phyloP scores from a whole-genome alignment of 805 yeast genomes.

The Candida qinlingensis region DNA sequence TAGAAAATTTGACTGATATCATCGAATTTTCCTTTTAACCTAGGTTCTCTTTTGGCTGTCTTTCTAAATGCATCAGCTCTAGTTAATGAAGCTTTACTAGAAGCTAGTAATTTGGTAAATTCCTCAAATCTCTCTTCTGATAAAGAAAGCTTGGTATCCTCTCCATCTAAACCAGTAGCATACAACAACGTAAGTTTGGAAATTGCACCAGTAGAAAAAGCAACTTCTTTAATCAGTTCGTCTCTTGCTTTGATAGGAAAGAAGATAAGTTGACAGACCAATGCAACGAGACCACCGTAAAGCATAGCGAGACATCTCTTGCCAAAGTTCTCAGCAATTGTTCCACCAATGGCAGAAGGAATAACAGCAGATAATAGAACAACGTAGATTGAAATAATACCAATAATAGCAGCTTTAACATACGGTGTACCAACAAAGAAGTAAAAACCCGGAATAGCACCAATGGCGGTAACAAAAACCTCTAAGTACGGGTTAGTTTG shows the following conservation, averaged over 20 bases:
- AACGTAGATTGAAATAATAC: conserved; percentile 40
- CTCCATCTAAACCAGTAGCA: conserved; percentile 36
- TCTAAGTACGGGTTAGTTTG: conserved; percentile 38
- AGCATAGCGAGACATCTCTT: conserved; percentile 46
- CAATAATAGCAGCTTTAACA: conserved; percentile 46
- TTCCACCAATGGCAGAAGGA: conserved; percentile 34
- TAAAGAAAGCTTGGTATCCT: conserved; percentile 22
- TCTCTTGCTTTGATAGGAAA: conserved; percentile 46
- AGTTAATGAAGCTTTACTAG: conserved; percentile 33
- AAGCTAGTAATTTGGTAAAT: conserved; percentile 30
- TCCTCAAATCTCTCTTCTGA: conserved; percentile 27
- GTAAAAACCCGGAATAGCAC: conserved; percentile 43
- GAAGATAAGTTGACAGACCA: conserved; percentile 38
- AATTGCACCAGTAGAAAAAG: conserved; percentile 34
- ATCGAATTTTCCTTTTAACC: conserved; percentile 40
- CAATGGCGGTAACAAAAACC: conserved; percentile 36
- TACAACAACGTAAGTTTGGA: conserved; percentile 33
- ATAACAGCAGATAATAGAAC: conserved; percentile 40
- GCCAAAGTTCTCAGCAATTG: conserved; percentile 39
- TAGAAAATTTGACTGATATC: conserved; percentile 34
- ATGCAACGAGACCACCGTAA: conserved; percentile 44
- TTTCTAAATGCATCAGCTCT: conserved; percentile 37
- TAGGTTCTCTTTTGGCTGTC: conserved; percentile 40
- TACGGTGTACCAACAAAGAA: conserved; percentile 40
- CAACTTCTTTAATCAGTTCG: conserved; percentile 36